Base-by-base conservation (phyloP, 805 yeast genomes). In the Candida berthetii region DNA sequence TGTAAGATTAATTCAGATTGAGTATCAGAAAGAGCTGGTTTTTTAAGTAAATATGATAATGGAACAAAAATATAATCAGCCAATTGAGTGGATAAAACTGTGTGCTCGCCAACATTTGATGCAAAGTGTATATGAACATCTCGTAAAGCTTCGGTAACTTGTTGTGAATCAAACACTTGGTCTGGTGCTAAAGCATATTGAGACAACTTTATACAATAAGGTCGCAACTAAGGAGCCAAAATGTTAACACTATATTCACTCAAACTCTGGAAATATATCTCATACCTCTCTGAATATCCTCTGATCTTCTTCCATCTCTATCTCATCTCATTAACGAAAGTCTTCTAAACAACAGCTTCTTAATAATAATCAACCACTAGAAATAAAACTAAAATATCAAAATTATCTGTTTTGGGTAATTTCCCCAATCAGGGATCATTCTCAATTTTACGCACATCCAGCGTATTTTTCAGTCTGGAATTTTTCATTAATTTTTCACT, bases 21-120 rank as follows among this genome's bases (percentile, higher is more conserved):
- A 1, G 68, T 48, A 36, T 72, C 76, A 3, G 72, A 67, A 1
- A 80, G 52, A n/a, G 64, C 46, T 2, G 68, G 68, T 35, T 71
- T 71, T 42, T 73, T 72, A 33, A 82, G 57, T 8, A 82, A 53
- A 41, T 72, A 71, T 1, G 78, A 70, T 3, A 82, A 50, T 0
- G 89, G 88, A 11, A 78, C 70, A 56, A 79, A 80, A 1, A 81
- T 66, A 44, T 80, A 80, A 45, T 81, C 85, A 0, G 83, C 83
- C 16, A 80, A 52, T 20, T 63, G 64, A 1, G 64, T 47, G 0
- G 76, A 62, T 1, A 71, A 41, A 1, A 42, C 36, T 4, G 47
- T 39, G 9, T 41, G 13, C 29, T 35, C 48, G 2, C 18, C 38
- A 16, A 24, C 20, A 16, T 39, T 10, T 28, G 40, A 10, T 19